Base-by-base conservation (phyloP, 2,329 filamentous ascomycete species). In the Aspergillus texensis region DNA sequence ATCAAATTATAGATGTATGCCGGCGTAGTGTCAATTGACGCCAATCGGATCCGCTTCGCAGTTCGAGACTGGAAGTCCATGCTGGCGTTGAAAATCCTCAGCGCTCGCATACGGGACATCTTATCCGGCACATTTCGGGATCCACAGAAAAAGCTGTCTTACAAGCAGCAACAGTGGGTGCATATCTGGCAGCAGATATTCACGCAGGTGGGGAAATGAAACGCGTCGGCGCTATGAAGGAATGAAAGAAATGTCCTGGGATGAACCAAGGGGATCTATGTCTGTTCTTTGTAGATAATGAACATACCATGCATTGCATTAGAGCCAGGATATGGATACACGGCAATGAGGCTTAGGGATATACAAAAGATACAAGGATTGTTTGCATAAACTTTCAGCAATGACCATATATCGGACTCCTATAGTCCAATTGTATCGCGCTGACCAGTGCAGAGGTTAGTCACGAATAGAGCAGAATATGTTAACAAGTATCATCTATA, bases 51-150 rank as follows among this genome's bases (percentile, higher is more conserved):
- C 56, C 87, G 92, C 56, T 97, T 98, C 75, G 87, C 90, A 26
- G 86, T 96, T 0, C 86, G 89, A 5, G 91, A 96, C 74, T 98
- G 94, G 94, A 96, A 94, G 79, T 90, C 90, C 0, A 89, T 95
- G 84, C 86, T 97, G 41, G 93, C 91, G n/a, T 81, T 99, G 72
- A 97, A 97, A 79, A 87, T 89, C 6, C 81, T 98, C 59, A 87
- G 93, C 24, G 82, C 84, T 2, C 86, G 91, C 30, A 82, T 97
- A 21, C 88, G 90, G 67, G 93, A 96, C 68, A 86, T 96, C 46
- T 82, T 96, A 54, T 87, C 87, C 0, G 84, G 86, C 34, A 85
- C 87, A 26, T 93, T 96, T 80, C 75, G 75, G 21, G 76, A 75
- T 41, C 81, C 81, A 14, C 78, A 78, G 39, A 77, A 72, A 48